Base-by-base conservation (phyloP, 331 rosid species). In the Malus hybrid region DNA sequence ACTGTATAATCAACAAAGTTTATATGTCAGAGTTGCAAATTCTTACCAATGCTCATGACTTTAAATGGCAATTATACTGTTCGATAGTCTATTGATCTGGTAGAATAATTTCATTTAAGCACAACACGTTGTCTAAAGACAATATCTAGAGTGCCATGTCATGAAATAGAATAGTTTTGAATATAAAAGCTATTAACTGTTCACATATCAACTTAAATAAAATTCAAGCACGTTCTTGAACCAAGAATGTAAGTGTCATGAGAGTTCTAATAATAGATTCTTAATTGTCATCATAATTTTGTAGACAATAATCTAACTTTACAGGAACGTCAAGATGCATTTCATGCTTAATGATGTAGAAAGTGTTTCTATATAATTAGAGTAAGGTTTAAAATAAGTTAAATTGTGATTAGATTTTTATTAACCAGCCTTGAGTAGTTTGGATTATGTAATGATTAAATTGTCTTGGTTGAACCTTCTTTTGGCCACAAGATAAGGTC, bases 281-380 rank as follows among this genome's bases (percentile, higher is more conserved):
- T 44, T 44, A 12, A 22, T 14, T 22, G 39, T 36, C 76, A 58
- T 72, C 76, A 74, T 44, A 50, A 6, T 50, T 7, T 74, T 46
- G 11, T 63, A 74, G 71, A 48, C 24, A 74, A 48, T 10, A 29
- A 63, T 62, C 34, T 74, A 48, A 50, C 71, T 74, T 74, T 64
- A 63, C 50, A 29, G 32, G 24, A 15, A 44, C 24, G 30, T 15
- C 30, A 46, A 48, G 44, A 63, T 74, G 24, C 52, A 63, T 44
- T 50, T 63, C 13, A 18, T 29, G 9, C 32, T 26, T 5, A 26
- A 60, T 26, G 7, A 56, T 56, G 12, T 24, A 24, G 30, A 24
- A 60, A 12, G 65, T 26, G 32, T 60, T 60, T 63, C 68, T 8
- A 7, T 30, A 16, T 30, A 14, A 3, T 63, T 29, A 58, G 18